Evolutionary conservation across 208 protist genomes (phyloP).

Genomic region (Histomonas meleagridis): DNA sequence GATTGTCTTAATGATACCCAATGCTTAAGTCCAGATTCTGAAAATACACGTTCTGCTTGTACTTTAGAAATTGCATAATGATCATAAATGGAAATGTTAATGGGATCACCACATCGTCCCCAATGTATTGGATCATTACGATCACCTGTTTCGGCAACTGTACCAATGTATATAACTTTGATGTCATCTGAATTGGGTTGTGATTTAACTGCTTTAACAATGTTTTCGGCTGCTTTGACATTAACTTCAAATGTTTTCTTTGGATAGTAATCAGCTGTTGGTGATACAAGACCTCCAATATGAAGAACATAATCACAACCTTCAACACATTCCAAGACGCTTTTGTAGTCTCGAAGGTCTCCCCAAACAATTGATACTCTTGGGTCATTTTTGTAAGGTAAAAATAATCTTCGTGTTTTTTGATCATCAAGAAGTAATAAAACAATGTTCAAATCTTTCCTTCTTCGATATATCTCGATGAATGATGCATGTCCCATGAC

Average conservation of each 20-base stretch:
- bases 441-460: too few relatives aligned
- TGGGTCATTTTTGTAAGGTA: not conserved
- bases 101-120: conserved; percentile 19
- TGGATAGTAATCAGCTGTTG: not conserved
- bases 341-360: not conserved
- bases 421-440: not conserved
- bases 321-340: not conserved
- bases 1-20: not conserved
- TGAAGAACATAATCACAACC: conserved; percentile 7
- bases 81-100: not conserved
- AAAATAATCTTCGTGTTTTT: not conserved
- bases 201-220: not conserved
- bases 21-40: not conserved
- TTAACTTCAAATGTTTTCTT: not conserved
- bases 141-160: conserved; percentile 2
- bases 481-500: not conserved
- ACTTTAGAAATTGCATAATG: conserved; percentile 12
- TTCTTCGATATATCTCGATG: too few relatives aligned
- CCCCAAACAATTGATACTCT: not conserved
- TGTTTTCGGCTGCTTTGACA: not conserved
- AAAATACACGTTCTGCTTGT: not conserved
- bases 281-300: conserved; percentile 18
- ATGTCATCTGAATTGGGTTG: not conserved
- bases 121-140: conserved; percentile 24
- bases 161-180: not conserved